These are phyloP conservation scores for Amanita pseudoporphyria DNA, from an alignment of 768 basidiomycete genomes.

Conservation along the genomic window DNA sequence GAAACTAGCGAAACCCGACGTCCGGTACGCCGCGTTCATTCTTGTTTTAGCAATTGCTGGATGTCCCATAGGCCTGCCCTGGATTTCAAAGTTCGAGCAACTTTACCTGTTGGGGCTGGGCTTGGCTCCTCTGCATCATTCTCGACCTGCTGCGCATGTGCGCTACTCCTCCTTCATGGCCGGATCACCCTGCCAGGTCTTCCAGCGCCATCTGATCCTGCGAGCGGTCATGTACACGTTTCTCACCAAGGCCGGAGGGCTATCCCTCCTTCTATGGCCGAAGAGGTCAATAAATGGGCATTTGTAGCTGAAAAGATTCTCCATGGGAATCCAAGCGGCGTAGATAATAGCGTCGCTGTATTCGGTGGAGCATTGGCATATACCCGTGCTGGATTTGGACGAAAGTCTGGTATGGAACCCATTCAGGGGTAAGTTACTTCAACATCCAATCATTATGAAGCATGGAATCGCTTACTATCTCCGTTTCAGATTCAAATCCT, in stretches of 20 bases:
- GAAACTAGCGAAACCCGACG: constrained; percentile 46
- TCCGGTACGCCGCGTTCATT: constrained; percentile 37
- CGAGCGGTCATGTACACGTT: constrained; percentile 44
- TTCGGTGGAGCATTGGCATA: constrained; percentile 91
- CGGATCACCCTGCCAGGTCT: constrained; percentile 53
- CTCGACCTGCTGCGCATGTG: constrained; percentile 77
- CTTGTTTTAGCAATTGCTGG: constrained; percentile 9
- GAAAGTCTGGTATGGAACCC: constrained; percentile 72
- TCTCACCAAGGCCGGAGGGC: constrained; percentile 59
- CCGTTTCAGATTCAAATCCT: constrained; percentile 69
- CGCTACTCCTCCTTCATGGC: constrained; percentile 67
- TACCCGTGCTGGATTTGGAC: constrained; percentile 69
- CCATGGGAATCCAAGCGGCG: constrained; percentile 95
- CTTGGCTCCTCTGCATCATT: constrained; percentile 96
- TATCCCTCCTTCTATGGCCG: constrained; percentile 53
- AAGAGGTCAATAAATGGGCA: constrained; percentile 86
- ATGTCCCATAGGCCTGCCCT: constrained; percentile 50
- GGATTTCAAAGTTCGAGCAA: constrained; percentile 76
- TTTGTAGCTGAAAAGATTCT: constrained; percentile 93
- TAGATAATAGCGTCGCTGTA: constrained; percentile 92
- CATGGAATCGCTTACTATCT: constrained; percentile 8
- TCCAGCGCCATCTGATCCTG: constrained; percentile 36
- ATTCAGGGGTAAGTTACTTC: constrained; percentile 64
- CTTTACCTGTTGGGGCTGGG: constrained; percentile 90
- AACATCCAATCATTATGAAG: constrained; percentile 5